Percentiles rank a stretch among this genome's conserved stretches.
These are phyloP conservation scores for Trametes maxima DNA, from an alignment of 768 basidiomycete species.

Conservation along the genomic window DNA sequence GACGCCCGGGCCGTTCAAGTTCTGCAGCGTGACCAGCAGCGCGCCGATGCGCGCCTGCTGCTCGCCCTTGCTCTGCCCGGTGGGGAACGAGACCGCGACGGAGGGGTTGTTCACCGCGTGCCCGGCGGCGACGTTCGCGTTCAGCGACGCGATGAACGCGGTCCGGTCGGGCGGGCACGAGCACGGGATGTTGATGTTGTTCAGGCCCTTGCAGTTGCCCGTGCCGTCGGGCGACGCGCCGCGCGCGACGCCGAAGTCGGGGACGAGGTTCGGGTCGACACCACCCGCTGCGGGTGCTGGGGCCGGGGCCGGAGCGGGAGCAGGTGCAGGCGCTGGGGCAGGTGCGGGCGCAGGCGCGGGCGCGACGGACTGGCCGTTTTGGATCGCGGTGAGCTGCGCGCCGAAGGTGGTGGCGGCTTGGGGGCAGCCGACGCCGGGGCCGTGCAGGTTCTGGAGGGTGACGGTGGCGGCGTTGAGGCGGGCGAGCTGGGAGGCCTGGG, in stretches of 20 bases:
- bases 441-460: conserved; percentile 71
- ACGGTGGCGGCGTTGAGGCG: conserved; percentile 57
- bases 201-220: conserved; percentile 40
- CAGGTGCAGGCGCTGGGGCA: conserved; percentile 26
- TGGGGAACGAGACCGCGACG: conserved; percentile 46
- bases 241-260: conserved; percentile 26
- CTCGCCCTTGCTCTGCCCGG: conserved; percentile 41
- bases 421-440: conserved; percentile 67
- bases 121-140: conserved; percentile 61
- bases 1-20: conserved; percentile 63
- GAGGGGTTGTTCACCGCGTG: conserved; percentile 66
- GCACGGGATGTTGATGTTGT: conserved; percentile 45
- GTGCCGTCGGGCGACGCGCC: conserved; percentile 27
- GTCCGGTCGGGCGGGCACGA: conserved; percentile 41
- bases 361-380: conserved; percentile 3
- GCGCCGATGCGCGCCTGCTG: conserved; percentile 50
- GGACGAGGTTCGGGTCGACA: conserved; percentile 29
- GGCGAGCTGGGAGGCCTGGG: conserved; percentile 38
- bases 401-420: conserved; percentile 61
- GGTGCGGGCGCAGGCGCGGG: conserved; percentile 14
- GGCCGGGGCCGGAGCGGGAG: conserved; percentile 11
- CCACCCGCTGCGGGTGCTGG: conserved; percentile 18
- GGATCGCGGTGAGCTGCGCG: conserved; percentile 32
- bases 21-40: conserved; percentile 72
- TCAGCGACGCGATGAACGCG: conserved; percentile 34